Evolutionary conservation across 768 basidiomycete genomes (phyloP).

Genomic region (Saitozyma podzolica): DNA sequence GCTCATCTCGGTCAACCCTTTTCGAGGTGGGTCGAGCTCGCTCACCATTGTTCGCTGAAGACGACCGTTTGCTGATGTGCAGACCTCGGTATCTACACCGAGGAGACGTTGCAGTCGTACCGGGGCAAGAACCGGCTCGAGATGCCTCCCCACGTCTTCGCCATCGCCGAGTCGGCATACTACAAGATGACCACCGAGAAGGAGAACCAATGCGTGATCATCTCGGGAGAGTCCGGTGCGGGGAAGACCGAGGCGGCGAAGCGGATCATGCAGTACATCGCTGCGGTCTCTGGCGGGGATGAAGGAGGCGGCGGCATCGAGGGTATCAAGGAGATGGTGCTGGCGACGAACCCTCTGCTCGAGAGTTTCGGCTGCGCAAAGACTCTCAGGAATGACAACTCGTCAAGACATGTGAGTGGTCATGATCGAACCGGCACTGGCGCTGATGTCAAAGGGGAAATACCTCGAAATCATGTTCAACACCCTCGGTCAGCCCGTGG

Average conservation of each 20-base stretch:
- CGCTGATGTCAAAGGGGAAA: conserved; percentile 68
- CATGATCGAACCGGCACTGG: background rate
- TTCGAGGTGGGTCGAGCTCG: conserved; percentile 64
- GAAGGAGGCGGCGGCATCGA: conserved; percentile 73
- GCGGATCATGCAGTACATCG: conserved; percentile 99
- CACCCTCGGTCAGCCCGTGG: conserved; percentile 83
- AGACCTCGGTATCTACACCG: conserved; percentile 99
- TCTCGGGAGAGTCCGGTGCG: conserved; percentile 97
- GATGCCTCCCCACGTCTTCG: conserved; percentile 95
- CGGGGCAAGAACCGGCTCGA: conserved; percentile 97
- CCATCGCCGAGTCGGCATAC: conserved; percentile 94
- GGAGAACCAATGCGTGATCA: conserved; percentile 99
- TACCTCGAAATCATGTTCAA: conserved; percentile 99
- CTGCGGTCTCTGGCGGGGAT: conserved; percentile 76
- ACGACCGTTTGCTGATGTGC: conserved; percentile 12
- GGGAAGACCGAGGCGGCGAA: conserved; percentile 99
- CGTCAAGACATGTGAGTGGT: conserved; percentile 85
- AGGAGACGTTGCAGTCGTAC: conserved; percentile 78
- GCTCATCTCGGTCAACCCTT: conserved; percentile 98
- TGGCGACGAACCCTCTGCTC: conserved; percentile 93
- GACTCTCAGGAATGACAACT: conserved; percentile 97
- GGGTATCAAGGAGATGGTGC: conserved; percentile 98
- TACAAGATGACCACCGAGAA: conserved; percentile 99
- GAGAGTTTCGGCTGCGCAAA: conserved; percentile 99
- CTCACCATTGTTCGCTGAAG: conserved; percentile 9